Evolutionary conservation across 2,329 filamentous ascomycete genomes (phyloP), one percentile per base, ranked within the genome.

Genomic region (Scedosporium aurantiacum): DNA sequence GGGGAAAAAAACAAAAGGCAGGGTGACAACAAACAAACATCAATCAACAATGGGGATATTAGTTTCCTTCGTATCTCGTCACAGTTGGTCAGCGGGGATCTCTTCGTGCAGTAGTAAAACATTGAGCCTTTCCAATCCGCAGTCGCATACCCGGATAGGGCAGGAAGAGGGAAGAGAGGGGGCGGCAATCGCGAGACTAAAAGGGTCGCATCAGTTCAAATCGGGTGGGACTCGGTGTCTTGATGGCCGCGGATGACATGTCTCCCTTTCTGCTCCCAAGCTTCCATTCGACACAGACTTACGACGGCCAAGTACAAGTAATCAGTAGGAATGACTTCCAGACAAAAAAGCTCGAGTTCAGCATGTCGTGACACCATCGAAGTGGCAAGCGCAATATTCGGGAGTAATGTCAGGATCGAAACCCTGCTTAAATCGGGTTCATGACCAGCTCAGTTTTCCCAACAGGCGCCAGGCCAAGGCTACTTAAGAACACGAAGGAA

Each of bases 1-100:
- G 41, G 32, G 5, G 40, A n/a, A 18, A 43, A 50, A 52, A 60
- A 60, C 43, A 40, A 60, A 50, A 58, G 54, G 54, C 43, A 37
- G 58, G 43, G 58, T 23, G 52, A 60, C 58, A 60, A 60, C 58
- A 60, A 60, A 60, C 28, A 60, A 60, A 60, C 58, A 54, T n/a
- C 21, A 18, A 27, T n/a, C 25, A 5, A 25, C 27, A 16, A 50
- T 37, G 18, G 14, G 27, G 6, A 6, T 14, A 55, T 10, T 37
- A 21, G 55, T 18, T 27, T 40, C 16, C 23, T 50, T 50, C 45
- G 45, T 28, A 16, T 32, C 21, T 57, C 16, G 21, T 47, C 23
- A 41, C 18, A 2, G 43, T 47, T 47, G 43, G 43, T 47, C 43
- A 47, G 43, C 43, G 43, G 43, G 43, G 5, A 47, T n/a, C 12